Evolutionary conservation across 768 basidiomycete species (phyloP).

Genomic region (Termitomyces sp.): DNA sequence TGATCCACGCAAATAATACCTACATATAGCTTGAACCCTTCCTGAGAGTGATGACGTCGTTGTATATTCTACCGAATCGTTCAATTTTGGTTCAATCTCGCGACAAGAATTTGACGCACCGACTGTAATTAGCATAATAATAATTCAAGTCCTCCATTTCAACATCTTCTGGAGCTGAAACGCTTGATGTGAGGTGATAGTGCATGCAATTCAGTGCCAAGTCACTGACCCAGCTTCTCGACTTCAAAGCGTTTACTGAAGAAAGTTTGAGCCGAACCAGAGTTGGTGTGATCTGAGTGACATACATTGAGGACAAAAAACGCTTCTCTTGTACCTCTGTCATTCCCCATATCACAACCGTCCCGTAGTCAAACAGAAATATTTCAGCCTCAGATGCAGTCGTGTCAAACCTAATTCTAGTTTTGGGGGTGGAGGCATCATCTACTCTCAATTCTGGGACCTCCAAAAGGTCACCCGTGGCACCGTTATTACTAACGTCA

Average conservation of each 20-base stretch:
- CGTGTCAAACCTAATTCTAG: slow-evolving; percentile 64
- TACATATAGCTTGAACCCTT: slow-evolving; percentile 96
- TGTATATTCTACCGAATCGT: slow-evolving; percentile 66
- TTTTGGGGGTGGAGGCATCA: slow-evolving; percentile 30
- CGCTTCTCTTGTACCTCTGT: slow-evolving; percentile 87
- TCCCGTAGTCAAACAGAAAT: slow-evolving; percentile 91
- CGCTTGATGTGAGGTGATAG: not conserved
- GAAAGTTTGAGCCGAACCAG: slow-evolving; percentile 9
- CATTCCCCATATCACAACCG: slow-evolving; percentile 98
- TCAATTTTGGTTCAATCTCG: slow-evolving; percentile 4
- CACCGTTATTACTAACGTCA: slow-evolving; percentile 25
- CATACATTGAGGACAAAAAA: slow-evolving; percentile 87
- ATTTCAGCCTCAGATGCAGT: slow-evolving; percentile 76
- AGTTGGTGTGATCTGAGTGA: slow-evolving; percentile 10
- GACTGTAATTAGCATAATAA: slow-evolving; percentile 95
- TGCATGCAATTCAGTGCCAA: not conserved
- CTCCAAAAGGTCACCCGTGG: slow-evolving; percentile 76
- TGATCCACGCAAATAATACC: slow-evolving; percentile 22
- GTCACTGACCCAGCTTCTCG: slow-evolving; percentile 66
- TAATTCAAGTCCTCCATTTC: slow-evolving; percentile 98
- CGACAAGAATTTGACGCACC: slow-evolving; percentile 40
- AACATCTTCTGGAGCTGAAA: slow-evolving; percentile 72
- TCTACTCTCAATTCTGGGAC: slow-evolving; percentile 57
- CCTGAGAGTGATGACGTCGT: slow-evolving; percentile 93
- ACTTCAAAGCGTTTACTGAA: slow-evolving; percentile 89